phyloP scores from a whole-genome alignment of 2,329 filamentous ascomycete species.

The Trichoderma lentiforme region DNA sequence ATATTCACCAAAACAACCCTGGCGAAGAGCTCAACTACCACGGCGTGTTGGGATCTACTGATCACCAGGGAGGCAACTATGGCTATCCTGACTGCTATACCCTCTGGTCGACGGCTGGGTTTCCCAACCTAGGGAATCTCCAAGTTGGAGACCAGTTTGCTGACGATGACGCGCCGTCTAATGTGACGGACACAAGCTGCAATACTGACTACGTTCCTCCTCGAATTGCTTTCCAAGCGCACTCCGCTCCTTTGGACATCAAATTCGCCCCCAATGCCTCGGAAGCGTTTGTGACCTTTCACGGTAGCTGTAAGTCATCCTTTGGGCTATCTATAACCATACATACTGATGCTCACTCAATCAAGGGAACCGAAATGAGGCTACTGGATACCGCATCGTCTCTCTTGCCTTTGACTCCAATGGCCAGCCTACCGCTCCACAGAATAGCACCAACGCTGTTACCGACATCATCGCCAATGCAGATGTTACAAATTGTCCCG shows the following conservation, averaged over 20 bases:
- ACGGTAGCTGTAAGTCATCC: conserved; percentile 64
- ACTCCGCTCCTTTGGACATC: conserved; percentile 69
- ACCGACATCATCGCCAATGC: conserved; percentile 54
- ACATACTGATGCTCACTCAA: not conserved
- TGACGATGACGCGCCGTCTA: conserved; percentile 30
- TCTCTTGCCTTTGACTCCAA: conserved; percentile 36
- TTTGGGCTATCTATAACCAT: not conserved
- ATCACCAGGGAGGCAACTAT: conserved; percentile 51
- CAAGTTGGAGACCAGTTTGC: conserved; percentile 50
- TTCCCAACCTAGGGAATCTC: conserved; percentile 41
- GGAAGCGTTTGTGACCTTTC: conserved; percentile 65
- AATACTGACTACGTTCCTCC: conserved; percentile 45
- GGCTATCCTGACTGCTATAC: conserved; percentile 70
- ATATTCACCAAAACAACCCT: conserved; percentile 66
- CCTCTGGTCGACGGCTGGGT: conserved; percentile 54
- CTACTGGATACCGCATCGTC: conserved; percentile 47
- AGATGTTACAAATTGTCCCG: conserved; percentile 51
- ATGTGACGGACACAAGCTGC: conserved; percentile 45
- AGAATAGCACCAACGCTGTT: conserved; percentile 45
- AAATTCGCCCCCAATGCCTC: conserved; percentile 59
- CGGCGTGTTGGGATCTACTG: conserved; percentile 47
- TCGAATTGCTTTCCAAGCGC: conserved; percentile 57
- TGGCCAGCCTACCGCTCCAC: conserved; percentile 40
- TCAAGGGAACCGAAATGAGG: conserved; percentile 41
- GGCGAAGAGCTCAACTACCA: conserved; percentile 73